Conservation (phyloP, 2,329 filamentous ascomycete genomes). For the Diaporthe australafricana region DNA sequence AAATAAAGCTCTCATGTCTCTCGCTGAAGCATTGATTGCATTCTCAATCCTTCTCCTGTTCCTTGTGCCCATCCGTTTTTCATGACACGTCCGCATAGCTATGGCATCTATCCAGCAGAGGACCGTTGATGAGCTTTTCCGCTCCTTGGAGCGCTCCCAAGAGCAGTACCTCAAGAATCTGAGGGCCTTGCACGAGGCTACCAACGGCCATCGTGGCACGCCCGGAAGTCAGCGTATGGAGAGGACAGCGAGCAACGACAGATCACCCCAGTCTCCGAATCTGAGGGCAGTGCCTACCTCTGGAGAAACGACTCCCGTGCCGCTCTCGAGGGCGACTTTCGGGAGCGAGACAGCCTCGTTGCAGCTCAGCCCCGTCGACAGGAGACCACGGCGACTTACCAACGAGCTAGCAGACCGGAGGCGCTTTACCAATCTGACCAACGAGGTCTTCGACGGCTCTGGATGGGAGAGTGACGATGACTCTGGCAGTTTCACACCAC, state of each 20-base stretch:
- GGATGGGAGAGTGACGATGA: constrained; percentile 26
- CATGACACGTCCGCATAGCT: not conserved
- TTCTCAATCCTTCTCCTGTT: not conserved
- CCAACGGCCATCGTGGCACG: not conserved
- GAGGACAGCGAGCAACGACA: constrained; percentile 27
- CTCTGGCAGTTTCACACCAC: constrained; percentile 27
- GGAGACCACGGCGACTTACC: constrained; percentile 23
- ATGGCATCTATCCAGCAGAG: constrained; percentile 26
- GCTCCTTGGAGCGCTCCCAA: constrained; percentile 22
- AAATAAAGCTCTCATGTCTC: not conserved
- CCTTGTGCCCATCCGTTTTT: not conserved
- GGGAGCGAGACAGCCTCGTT: constrained; percentile 4
- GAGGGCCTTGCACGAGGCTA: constrained; percentile 13
- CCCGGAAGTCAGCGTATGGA: constrained; percentile 27
- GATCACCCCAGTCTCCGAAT: constrained; percentile 12
- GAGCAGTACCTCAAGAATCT: constrained; percentile 32
- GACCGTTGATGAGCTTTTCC: constrained; percentile 29
- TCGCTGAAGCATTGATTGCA: not conserved
- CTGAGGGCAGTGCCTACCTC: not conserved
- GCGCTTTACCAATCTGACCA: constrained; percentile 4
- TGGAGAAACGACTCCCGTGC: constrained; percentile 8
- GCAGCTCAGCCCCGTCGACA: constrained; percentile 11
- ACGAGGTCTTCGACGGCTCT: constrained; percentile 13
- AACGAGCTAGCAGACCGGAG: constrained; percentile 29
- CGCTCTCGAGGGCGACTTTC: constrained; percentile 8